Evolutionary conservation across 306 rosid species (phyloP), one percentile per base, ranked within the genome.

Genomic region (Potentilla sterilis): DNA sequence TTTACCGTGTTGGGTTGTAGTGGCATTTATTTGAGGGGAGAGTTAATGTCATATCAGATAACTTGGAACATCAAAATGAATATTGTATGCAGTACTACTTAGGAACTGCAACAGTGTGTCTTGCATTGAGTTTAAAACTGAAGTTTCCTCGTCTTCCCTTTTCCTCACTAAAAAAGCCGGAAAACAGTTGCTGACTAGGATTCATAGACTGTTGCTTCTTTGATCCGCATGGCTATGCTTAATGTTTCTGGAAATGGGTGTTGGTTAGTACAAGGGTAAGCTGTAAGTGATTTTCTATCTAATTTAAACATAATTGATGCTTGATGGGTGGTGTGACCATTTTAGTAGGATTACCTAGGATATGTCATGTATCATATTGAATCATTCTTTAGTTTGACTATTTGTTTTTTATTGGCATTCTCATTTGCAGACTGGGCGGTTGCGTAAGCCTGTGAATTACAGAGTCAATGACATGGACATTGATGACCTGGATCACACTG

Each of bases 361-460:
- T 48, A 58, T 58, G 35, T 10, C 16, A 19, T 49, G 44, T 49
- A 52, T 72, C 38, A 21, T 18, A 9, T 38, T 71, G 15, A 34
- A 34, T 43, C 32, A 7, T 9, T 57, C 57, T 78, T 22, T 43
- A 62, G 70, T 40, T 74, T 72, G 19, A 76, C 59, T 24, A 40
- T 24, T 21, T 77, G 42, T 24, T 11, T 59, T 48, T 13, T 47
- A 49, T 62, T n/a, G 67, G 51, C 28, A 64, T 80, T 78, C 37
- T 55, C 38, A 22, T 66, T 77, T 46, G 43, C 91, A 94, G 98
- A 91, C 98, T 22, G 71, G 13, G 61, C 91, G 96, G 15, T 40
- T 83, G 68, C 89, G 87, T 79, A 91, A 87, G 81, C 85, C 88
- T 63, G 88, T 87, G 69, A 81, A 84, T 79, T 94, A 91, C 82